Evolutionary conservation across 1,284 basidiomycete species (phyloP).

Genomic region (Boletus holoroseus): DNA sequence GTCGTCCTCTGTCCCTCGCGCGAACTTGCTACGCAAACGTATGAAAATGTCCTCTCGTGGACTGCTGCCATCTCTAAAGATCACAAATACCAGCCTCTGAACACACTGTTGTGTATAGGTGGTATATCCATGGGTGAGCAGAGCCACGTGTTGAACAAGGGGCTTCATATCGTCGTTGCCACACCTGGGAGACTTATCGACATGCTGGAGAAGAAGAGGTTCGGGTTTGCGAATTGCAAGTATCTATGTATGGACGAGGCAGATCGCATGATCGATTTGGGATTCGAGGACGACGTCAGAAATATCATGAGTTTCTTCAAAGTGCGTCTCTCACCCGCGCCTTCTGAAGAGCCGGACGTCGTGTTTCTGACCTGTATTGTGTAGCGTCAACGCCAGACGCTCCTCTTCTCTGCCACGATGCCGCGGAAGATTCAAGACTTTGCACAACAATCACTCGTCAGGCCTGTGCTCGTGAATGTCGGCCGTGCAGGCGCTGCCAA

Average conservation of each 20-base stretch:
- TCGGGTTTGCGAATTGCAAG: constrained; percentile 89
- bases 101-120: constrained; percentile 90
- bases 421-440: constrained; percentile 98
- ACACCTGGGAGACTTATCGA: constrained; percentile 95
- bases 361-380: constrained; percentile 6
- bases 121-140: constrained; percentile 98
- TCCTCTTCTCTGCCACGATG: constrained; percentile 99
- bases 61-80: constrained; percentile 75
- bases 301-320: constrained; percentile 99
- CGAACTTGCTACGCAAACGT: constrained; percentile 92
- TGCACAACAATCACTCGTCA: constrained; percentile 90
- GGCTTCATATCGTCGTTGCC: constrained; percentile 94
- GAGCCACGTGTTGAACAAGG: constrained; percentile 81
- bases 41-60: constrained; percentile 89
- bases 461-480: constrained; percentile 93
- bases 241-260: constrained; percentile 99
- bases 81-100: constrained; percentile 78
- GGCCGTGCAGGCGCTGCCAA: constrained; percentile 98
- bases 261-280: constrained; percentile 98
- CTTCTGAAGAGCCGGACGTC: not conserved
- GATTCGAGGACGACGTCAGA: constrained; percentile 97
- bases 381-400: constrained; percentile 91
- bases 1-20: constrained; percentile 94
- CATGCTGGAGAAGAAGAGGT: constrained; percentile 91
- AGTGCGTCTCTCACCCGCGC: constrained; percentile 39